Percentiles rank a stretch among this genome's conserved stretches.
Conservation (phyloP, 768 basidiomycete genomes). For the Hebeloma cylindrosporum region DNA sequence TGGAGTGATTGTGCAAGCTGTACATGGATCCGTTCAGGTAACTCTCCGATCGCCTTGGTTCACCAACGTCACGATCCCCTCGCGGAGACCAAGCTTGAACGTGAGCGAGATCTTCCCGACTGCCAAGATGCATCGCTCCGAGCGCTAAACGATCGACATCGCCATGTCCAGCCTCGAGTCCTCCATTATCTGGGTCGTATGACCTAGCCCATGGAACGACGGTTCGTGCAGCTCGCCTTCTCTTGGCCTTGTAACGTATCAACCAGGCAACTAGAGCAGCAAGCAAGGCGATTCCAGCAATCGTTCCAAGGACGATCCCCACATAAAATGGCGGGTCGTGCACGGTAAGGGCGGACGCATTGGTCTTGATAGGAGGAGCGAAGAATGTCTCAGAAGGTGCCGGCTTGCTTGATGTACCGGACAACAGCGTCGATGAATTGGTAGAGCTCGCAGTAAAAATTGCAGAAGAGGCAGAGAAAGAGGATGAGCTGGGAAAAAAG, state of each 20-base stretch:
- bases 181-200: conserved; percentile 22
- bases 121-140: conserved; percentile 24
- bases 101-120: conserved; percentile 25
- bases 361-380: conserved; percentile 8
- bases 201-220: conserved; percentile 37
- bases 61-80: conserved; percentile 44
- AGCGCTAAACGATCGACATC: conserved; percentile 24
- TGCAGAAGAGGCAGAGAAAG: neutral
- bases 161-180: conserved; percentile 22
- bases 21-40: conserved; percentile 21
- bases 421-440: conserved; percentile 3
- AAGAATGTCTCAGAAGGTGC: conserved; percentile 14
- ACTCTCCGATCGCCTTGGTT: conserved; percentile 35
- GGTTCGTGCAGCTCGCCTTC: conserved; percentile 33
- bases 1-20: conserved; percentile 21
- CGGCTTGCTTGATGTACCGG: conserved; percentile 6
- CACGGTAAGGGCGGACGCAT: conserved; percentile 15
- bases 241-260: conserved; percentile 40
- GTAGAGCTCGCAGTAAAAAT: neutral
- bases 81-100: conserved; percentile 35
- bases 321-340: conserved; percentile 48
- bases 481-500: too few species aligned
- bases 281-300: conserved; percentile 45
- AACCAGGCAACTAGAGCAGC: conserved; percentile 50
- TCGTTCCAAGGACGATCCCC: conserved; percentile 46